Evolutionary conservation across 2,329 filamentous ascomycete species (phyloP), one percentile per base, ranked within the genome.

Genomic region (Pezicula neosporulosa): DNA sequence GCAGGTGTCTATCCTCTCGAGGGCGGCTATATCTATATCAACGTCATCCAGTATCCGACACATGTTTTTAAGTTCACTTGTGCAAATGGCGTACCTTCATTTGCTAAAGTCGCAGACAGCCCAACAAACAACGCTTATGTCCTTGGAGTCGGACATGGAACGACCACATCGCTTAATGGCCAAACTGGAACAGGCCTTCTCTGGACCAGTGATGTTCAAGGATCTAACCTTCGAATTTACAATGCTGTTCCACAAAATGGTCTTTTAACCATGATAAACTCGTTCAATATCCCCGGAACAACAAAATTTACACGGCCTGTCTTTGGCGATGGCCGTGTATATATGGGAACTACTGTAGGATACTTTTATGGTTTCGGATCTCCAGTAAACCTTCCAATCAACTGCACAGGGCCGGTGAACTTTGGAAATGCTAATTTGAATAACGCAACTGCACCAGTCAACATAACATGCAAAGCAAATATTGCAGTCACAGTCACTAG

Each of bases 61-160:
- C 72, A 78, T 46, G 77, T 81, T 16, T 83, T 82, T 70, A 78
- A 82, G 56, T 83, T 83, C 60, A 73, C 75, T 2, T 82, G 77
- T 60, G 67, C 71, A 53, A 66, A 67, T 19, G 79, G 78, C 3
- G 70, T 76, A 9, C 75, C 80, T 0, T 71, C 72, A 2, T 82
- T 84, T 47, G 74, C 77, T 19, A 77, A 78, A 58, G 74, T 81
- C 1, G 76, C 75, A 4, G 72, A 77, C 49, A 77, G 72, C 3
- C 70, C 73, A 0, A 71, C 75, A 19, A 70, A 63, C 39, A 81
- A 80, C 46, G 77, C 78, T 0, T 76, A 75, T 51, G 70, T 76
- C 45, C 72, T 83, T 0, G 80, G 81, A 27, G 77, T 80, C 30
- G 75, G 78, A 24, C 79, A 83, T 53, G 77, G 78, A 19, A 81